Evolutionary conservation across 192 early-diverging fungal species (phyloP).

Genomic region (Linnemannia exigua): DNA sequence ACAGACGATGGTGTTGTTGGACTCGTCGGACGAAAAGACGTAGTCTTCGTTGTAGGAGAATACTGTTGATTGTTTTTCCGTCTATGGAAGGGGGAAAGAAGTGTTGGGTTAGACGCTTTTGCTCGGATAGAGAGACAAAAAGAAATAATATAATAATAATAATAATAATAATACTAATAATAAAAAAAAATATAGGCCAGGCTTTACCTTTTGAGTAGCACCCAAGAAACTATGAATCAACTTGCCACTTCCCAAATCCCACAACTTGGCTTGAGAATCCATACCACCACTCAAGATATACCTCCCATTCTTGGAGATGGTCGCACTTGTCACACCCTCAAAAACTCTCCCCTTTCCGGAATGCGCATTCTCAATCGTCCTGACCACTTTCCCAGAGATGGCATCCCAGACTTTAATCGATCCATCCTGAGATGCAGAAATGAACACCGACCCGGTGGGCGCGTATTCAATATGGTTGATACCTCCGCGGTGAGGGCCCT

Average conservation of each 20-base stretch:
- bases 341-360: conserved; percentile 62
- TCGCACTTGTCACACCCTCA: conserved; percentile 75
- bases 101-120: too few relatives aligned
- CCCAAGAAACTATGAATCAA: conserved; percentile 82
- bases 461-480: conserved; percentile 82
- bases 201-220: conserved; percentile 64
- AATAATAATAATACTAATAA: too few relatives aligned
- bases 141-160: too few relatives aligned
- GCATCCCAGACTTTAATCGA: conserved; percentile 90
- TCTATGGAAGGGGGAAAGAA: conserved; percentile 25
- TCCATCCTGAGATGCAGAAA: conserved; percentile 87
- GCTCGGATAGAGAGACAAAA: too few relatives aligned
- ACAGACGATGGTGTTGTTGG: conserved; percentile 68
- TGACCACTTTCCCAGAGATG: conserved; percentile 79
- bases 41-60: conserved; percentile 81
- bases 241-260: conserved; percentile 86
- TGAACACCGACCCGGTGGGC: conserved; percentile 77
- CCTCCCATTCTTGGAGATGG: conserved; percentile 81
- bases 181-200: background rate
- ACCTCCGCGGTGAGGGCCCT: conserved; percentile 39
- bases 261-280: conserved; percentile 82
- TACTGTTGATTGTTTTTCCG: conserved; percentile 53
- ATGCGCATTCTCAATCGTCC: conserved; percentile 85
- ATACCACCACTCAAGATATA: conserved; percentile 85
- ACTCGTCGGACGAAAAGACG: conserved; percentile 79